Evolutionary conservation across 345 rosid genomes (phyloP), one percentile per base, ranked within the genome.

Genomic region (Pugionium dolabratum): DNA sequence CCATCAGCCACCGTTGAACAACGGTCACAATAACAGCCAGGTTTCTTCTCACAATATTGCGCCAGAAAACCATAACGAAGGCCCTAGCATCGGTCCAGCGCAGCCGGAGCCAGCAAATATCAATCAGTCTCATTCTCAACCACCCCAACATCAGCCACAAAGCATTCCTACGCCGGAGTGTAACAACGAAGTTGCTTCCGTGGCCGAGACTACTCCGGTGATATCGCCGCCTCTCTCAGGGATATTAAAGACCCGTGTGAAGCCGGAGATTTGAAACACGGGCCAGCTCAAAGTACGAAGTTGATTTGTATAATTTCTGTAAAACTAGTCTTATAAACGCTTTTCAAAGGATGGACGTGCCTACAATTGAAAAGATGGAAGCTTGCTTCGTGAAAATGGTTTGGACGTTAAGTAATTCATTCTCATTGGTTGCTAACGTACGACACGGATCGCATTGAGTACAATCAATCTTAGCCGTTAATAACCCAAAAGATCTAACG

Each of bases 181-280:
- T 28, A 79, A 62, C 67, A 60, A 78, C 3, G 43, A 18, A 18
- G 18, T 30, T 7, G 18, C 40, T 41, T 77, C 81, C 1, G 4
- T 3, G 7, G 9, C 54, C 2, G 41, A 61, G 28, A 52, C 65
- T 41, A 40, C 59, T 67, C 81, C 74, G 1, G 82, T 67, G 40
- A 75, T 82, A 43, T 85, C 91, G 4, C 85, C 18, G 18, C 18
- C 18, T 18, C 18, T 18, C 18, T 18, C 18, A 18, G 18, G 18
- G 82, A 6, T 36, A 36, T 85, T 84, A 18, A 18, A 18, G 9
- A 66, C 78, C 44, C 91, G 90, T 3, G 84, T 85, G 73, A 93
- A 90, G 82, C 86, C 79, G 50, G 98, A 93, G 83, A 85, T 83
- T 39, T 86, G 75, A 77, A 57, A 47, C 60, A 70, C 42, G 33